Percentiles rank a stretch among this genome's conserved stretches.
phyloP scores from a whole-genome alignment of 441 rosid genomes.

The Isatis lusitanica region DNA sequence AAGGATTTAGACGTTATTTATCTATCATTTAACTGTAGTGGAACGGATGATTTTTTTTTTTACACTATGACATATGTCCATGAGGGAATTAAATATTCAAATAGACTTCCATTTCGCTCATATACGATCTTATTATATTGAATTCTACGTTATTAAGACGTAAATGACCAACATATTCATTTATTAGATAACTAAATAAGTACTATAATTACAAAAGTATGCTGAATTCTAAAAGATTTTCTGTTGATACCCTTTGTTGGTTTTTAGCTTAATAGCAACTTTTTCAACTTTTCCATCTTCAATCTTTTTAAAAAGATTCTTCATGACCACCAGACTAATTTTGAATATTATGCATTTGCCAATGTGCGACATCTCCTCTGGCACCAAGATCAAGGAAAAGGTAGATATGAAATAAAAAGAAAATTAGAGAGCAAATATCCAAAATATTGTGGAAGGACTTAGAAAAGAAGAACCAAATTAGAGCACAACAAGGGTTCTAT shows the following conservation, averaged over 20 bases:
- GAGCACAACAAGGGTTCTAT: constrained; percentile 16
- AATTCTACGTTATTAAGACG: background rate
- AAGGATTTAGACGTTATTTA: no score
- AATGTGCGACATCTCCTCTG: background rate
- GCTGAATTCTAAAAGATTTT: background rate
- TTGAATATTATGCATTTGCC: background rate
- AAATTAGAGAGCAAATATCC: background rate
- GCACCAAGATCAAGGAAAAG: background rate
- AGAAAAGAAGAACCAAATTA: background rate
- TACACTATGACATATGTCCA: no score
- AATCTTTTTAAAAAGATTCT: background rate
- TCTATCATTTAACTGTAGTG: no score
- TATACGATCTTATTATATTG: no score
- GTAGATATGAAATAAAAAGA: background rate
- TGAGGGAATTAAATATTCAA: no score
- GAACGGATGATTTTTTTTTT: no score
- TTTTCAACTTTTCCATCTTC: background rate
- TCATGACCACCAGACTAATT: background rate
- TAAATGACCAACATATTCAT: background rate
- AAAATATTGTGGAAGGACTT: background rate
- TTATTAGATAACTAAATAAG: background rate
- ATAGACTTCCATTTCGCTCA: no score
- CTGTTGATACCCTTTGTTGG: background rate
- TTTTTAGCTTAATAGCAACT: background rate
- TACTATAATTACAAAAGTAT: background rate